Conservation (phyloP, 441 rosid genomes). For the Erysimum pusillum region DNA sequence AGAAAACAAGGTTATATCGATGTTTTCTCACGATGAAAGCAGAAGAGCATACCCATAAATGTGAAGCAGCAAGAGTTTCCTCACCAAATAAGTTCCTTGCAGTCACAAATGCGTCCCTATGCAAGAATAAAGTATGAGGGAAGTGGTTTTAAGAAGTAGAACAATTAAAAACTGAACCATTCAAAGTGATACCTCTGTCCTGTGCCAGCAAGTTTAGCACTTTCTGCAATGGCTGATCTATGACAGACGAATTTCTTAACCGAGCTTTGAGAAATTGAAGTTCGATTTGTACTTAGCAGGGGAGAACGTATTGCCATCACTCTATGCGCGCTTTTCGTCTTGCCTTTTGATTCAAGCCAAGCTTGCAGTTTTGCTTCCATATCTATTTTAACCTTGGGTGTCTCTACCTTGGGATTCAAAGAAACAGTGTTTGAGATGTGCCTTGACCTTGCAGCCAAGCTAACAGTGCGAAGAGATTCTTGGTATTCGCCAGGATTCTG, state of each 20-base stretch:
- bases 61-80: slow-evolving; percentile 51
- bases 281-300: slow-evolving; percentile 47
- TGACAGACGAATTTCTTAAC: slow-evolving; percentile 54
- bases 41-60: slow-evolving; percentile 55
- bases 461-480: slow-evolving; percentile 88
- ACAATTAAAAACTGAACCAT: slow-evolving; percentile 18
- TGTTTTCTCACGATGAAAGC: neutral
- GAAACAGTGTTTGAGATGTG: slow-evolving; percentile 69
- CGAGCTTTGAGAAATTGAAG: slow-evolving; percentile 51
- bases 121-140: slow-evolving; percentile 32
- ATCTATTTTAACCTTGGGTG: slow-evolving; percentile 70
- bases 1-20: neutral
- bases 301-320: slow-evolving; percentile 58
- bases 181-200: slow-evolving; percentile 57
- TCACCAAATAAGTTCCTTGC: slow-evolving; percentile 55
- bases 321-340: slow-evolving; percentile 68
- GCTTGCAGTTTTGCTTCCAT: slow-evolving; percentile 84
- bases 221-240: slow-evolving; percentile 57
- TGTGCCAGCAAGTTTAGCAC: slow-evolving; percentile 40
- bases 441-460: slow-evolving; percentile 95
- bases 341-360: slow-evolving; percentile 95
- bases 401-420: slow-evolving; percentile 60
- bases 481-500: slow-evolving; percentile 96
- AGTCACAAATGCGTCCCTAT: slow-evolving; percentile 57
- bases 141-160: slow-evolving; percentile 1